These are phyloP conservation scores for Cladosporium sp. DNA, from an alignment of 2,329 filamentous ascomycete species.

Conservation along the genomic window DNA sequence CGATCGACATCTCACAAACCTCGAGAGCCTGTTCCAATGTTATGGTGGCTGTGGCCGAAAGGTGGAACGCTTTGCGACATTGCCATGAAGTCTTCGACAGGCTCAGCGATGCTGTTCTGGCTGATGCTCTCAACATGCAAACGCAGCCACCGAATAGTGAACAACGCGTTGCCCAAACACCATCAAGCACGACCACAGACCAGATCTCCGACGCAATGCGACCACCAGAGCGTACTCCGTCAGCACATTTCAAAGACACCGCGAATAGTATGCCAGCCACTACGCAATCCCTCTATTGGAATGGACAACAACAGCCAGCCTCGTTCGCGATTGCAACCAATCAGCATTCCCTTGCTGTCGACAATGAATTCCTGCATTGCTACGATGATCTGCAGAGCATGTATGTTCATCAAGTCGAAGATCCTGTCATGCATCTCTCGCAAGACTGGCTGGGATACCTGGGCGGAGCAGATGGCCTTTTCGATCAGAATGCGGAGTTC, in stretches of 20 bases:
- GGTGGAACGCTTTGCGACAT: slow-evolving; percentile 39
- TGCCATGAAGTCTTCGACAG: slow-evolving; percentile 43
- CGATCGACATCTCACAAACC: slow-evolving; percentile 42
- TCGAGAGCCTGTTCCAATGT: slow-evolving; percentile 44
- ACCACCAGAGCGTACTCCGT: not conserved
- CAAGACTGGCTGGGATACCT: slow-evolving; percentile 31
- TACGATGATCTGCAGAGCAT: slow-evolving; percentile 32
- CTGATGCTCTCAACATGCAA: slow-evolving; percentile 36
- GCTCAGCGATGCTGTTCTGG: slow-evolving; percentile 41
- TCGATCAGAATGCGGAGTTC: not conserved
- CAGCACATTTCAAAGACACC: not conserved
- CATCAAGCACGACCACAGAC: not conserved
- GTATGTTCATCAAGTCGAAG: slow-evolving; percentile 24
- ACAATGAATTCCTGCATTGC: slow-evolving; percentile 38
- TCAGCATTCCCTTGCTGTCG: slow-evolving; percentile 24
- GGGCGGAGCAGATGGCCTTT: not conserved
- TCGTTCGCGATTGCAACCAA: not conserved
- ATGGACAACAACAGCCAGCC: not conserved
- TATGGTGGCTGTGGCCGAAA: slow-evolving; percentile 41
- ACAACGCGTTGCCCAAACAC: not conserved
- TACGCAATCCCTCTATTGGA: not conserved
- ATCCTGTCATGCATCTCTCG: slow-evolving; percentile 30
- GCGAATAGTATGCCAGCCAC: not conserved
- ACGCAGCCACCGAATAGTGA: slow-evolving; percentile 9
- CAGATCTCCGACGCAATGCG: not conserved